Base-by-base conservation (phyloP, 2,329 filamentous ascomycete genomes). In the Trichophyton verrucosum region DNA sequence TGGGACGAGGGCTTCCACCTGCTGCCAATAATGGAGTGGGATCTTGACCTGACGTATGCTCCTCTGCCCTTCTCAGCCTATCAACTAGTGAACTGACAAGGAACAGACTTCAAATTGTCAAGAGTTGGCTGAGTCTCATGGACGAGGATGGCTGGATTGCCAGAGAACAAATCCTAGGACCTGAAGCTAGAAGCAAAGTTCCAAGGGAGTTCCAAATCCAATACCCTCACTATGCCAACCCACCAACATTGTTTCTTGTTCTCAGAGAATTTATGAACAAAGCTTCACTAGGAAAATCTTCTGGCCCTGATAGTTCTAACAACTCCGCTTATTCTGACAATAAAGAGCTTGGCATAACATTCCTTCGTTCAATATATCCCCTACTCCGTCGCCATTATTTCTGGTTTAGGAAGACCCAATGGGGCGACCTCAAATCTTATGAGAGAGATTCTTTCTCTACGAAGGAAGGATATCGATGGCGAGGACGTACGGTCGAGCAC, bases 1-100 rank as follows among this genome's bases (percentile, higher is more conserved):
- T 99, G 94, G 94, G 94, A 99, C 68, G 94, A 99, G 73, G 94
- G 94, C 0, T 99, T 97, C 75, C 94, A 99, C 70, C 79, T 99
- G 40, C 78, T 96, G 56, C 91, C 91, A 1, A 86, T 99, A 60
- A 82, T 90, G 20, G 92, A 99, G 66, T 99, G 91, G 88, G 94
- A 99, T 71, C 84, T 91, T 59, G 91, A 96, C 69, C 81, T 97
- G 58, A 86, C 89, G 77, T 79, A 36, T 22, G 62, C 58, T 1
- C n/a, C 22, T 20, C 70, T 59, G 75, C 71, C 20, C 22, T 36
- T 15, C 15, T 1, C 13, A 53, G n/a, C 59, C 13, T 30, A 40
- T n/a, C 47, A 46, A 17, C 57, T 44, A 44, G 15, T 8, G 13
- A 2, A 59, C 66, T 70, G 60, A 72, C 65, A 60, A 7, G 3